Conservation (phyloP, 2,329 filamentous ascomycete species). For the Colletotrichum noveboracense region DNA sequence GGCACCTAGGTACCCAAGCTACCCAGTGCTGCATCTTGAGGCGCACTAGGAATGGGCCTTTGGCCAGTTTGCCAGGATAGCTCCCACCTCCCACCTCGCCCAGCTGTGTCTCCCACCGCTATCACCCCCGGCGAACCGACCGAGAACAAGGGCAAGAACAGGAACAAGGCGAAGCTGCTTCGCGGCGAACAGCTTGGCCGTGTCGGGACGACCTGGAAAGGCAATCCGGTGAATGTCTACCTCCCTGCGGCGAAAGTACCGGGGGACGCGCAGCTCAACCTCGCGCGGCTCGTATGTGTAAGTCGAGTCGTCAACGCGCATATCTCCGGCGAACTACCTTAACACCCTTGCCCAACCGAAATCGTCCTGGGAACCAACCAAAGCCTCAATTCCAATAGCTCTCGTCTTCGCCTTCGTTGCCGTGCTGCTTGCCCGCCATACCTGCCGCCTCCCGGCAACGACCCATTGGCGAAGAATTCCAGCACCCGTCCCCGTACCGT, state of each 20-base stretch:
- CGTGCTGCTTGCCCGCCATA: not conserved
- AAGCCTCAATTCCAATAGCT: not conserved
- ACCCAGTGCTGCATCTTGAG: not conserved
- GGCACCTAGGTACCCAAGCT: not conserved
- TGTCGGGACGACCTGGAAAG: not conserved
- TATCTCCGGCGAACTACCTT: not conserved
- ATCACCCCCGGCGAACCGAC: not conserved
- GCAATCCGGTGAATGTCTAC: not conserved
- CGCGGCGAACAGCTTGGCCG: not conserved
- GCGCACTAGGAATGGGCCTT: not conserved
- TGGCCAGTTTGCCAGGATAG: not conserved
- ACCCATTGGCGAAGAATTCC: not conserved
- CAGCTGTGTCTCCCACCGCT: not conserved
- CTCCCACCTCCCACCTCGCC: not conserved
- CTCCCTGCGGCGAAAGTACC: not conserved
- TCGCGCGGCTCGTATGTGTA: not conserved
- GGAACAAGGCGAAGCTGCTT: not conserved
- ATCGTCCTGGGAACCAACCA: not conserved
- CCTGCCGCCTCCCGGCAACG: not conserved
- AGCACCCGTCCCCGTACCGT: not conserved
- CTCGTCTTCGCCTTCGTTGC: not conserved
- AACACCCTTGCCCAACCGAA: not conserved
- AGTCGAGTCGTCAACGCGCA: not conserved
- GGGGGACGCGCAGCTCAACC: not conserved
- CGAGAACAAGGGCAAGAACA: not conserved